Base-by-base conservation (phyloP, 2,329 filamentous ascomycete species). In the Falciphora oryzae region DNA sequence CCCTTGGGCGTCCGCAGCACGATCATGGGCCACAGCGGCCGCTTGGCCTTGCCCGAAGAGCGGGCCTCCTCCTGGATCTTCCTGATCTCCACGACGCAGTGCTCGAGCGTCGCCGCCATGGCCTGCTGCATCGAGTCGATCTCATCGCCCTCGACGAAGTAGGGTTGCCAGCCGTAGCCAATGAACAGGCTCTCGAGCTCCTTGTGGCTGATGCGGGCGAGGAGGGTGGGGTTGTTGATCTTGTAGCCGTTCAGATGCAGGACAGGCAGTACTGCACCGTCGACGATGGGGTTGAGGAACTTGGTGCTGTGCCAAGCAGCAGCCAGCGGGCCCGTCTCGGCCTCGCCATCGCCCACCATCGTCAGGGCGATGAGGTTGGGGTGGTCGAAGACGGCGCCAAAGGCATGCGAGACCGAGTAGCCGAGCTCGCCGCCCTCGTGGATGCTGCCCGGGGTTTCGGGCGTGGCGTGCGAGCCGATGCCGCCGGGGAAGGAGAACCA, bases 191-290 rank as follows among this genome's bases (percentile, higher is more conserved):
- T 78, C 69, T 86, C 83, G 7, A 93, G 80, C 76, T 93, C 90
- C 67, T 89, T 85, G 73, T 92, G 89, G 58, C 85, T 85, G 71
- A 93, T 89, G 68, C 90, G 86, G 18, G 90, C 86, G 22, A 93
- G 83, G 0, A 93, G 73, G 6, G 87, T 93, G 11, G 89, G 89
- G 75, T 92, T 91, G 79, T 91, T 91, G 79, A 93, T 93, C 80
- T 93, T 93, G 82, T 93, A 93, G 60, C 90, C 90, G 70, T 93
- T 93, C 44, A 93, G 80, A 74, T 93, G 89, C 14, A 93, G 81
- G 7, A 93, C 86, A 0, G 90, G 90, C 1, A 93, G 81, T 10
- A 93, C 90, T 53, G 89, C 90, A 35, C 90, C 90, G 70, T 93
- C 90, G 0, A 84, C 88, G 69, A 91, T 89, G 5, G 90, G 90